These are phyloP conservation scores for Trametes meyenii DNA, from an alignment of 768 basidiomycete genomes.

Conservation along the genomic window DNA sequence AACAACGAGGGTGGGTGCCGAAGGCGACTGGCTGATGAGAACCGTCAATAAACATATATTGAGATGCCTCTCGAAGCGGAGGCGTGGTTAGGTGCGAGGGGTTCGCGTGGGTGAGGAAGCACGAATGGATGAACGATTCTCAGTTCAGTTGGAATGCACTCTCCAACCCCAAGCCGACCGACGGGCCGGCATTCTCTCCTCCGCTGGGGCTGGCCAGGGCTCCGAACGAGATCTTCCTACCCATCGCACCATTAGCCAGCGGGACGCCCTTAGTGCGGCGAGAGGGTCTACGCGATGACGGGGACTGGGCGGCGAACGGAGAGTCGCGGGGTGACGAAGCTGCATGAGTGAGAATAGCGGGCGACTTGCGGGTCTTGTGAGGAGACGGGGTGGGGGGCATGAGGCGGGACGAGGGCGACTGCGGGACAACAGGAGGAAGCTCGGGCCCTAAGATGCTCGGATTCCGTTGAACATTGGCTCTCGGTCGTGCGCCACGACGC, in stretches of 20 bases:
- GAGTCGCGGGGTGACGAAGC: conserved; percentile 9
- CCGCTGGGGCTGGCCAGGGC: conserved; percentile 45
- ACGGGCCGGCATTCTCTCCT: conserved; percentile 39
- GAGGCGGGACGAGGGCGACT: conserved; percentile 20
- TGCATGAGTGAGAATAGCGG: conserved; percentile 7
- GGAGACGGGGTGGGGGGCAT: conserved; percentile 14
- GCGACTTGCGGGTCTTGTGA: conserved; percentile 28
- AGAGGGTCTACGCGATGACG: conserved; percentile 43
- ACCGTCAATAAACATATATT: conserved; percentile 15
- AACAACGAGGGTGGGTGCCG: conserved; percentile 10
- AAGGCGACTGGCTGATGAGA: conserved; percentile 4
- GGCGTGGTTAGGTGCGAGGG: neutral
- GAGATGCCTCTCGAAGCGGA: neutral
- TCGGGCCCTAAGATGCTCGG: conserved; percentile 71
- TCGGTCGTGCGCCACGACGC: conserved; percentile 31
- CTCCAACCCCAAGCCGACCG: conserved; percentile 48
- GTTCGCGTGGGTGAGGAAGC: neutral
- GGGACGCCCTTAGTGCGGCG: conserved; percentile 48
- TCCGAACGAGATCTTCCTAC: conserved; percentile 68
- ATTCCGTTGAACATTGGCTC: conserved; percentile 55
- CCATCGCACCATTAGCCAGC: conserved; percentile 44
- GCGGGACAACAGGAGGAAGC: conserved; percentile 44
- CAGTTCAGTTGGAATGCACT: conserved; percentile 74
- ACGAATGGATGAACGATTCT: conserved; percentile 14
- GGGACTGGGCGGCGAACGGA: conserved; percentile 25